A percentile compares a stretch with the other conserved stretches of the same genome.
These are phyloP conservation scores for Chlorella variabilis DNA, from an alignment of 163 green algal genomes.

Conservation along the genomic window DNA sequence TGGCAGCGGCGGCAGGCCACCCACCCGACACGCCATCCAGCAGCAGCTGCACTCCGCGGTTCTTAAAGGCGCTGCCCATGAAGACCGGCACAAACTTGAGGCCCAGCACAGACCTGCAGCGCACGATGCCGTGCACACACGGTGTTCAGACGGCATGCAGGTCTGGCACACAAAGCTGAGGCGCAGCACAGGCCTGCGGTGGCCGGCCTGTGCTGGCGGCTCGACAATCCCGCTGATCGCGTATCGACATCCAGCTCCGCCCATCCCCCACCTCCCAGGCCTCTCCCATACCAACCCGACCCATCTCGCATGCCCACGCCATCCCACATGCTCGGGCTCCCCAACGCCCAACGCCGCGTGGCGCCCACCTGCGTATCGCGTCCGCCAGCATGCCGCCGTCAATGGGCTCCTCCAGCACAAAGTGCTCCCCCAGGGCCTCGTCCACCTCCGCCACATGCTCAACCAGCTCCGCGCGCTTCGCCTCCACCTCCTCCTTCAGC, in stretches of 20 bases:
- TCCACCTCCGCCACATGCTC: conserved; percentile 81
- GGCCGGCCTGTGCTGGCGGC: no score
- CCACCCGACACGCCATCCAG: conserved; percentile 66
- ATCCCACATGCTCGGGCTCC: no score
- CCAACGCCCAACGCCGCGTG: no score
- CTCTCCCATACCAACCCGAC: no score
- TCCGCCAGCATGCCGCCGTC: conserved; percentile 69
- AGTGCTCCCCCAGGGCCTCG: conserved; percentile 92
- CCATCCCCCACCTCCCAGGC: no score
- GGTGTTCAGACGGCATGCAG: no score
- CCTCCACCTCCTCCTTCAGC: conserved; percentile 66
- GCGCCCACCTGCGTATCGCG: conserved; percentile 73
- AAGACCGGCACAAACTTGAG: conserved; percentile 95
- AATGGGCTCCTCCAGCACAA: conserved; percentile 88
- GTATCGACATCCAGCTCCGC: no score
- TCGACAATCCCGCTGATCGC: no score
- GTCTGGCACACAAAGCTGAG: conserved; percentile 89
- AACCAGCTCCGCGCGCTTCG: conserved; percentile 74
- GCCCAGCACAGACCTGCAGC: conserved; percentile 55
- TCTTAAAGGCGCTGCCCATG: conserved; percentile 99
- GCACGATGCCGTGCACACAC: no score
- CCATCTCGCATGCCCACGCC: no score
- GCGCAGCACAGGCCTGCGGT: conserved; percentile 55
- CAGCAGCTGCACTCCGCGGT: conserved; percentile 96
- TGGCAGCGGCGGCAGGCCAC: no score